A percentile compares a stretch with the other conserved stretches of the same genome.
These are phyloP conservation scores for Umbilicaria muhlenbergii DNA, from an alignment of 495 filamentous ascomycete species.

Conservation along the genomic window DNA sequence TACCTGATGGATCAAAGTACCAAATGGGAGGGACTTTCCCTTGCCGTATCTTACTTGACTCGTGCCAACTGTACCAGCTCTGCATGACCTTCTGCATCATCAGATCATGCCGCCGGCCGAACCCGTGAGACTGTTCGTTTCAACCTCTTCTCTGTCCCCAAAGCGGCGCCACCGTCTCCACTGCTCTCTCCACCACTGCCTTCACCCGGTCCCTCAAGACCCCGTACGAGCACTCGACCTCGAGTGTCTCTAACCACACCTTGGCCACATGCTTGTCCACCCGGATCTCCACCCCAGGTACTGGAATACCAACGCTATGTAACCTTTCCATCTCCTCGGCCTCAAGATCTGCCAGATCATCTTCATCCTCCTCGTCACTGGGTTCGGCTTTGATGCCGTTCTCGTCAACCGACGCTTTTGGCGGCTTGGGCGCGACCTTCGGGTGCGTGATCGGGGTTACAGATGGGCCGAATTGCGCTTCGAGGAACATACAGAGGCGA, in stretches of 20 bases:
- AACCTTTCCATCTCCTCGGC: slow-evolving; percentile 49
- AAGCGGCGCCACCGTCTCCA: slow-evolving; percentile 78
- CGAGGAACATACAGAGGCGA: slow-evolving; percentile 86
- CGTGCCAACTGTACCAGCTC: too few species aligned
- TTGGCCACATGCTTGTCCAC: slow-evolving; percentile 78
- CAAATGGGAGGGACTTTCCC: too few species aligned
- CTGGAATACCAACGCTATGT: slow-evolving; percentile 65
- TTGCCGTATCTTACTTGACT: too few species aligned
- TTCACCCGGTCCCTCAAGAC: slow-evolving; percentile 65
- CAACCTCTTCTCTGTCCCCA: slow-evolving; percentile 27
- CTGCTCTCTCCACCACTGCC: slow-evolving; percentile 77
- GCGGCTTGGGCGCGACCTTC: slow-evolving; percentile 24
- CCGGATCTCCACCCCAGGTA: slow-evolving; percentile 74
- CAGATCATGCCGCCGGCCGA: too few species aligned
- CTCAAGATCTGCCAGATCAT: slow-evolving; percentile 37
- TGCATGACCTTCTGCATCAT: too few species aligned
- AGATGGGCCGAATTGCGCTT: slow-evolving; percentile 81
- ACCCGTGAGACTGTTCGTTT: too few species aligned
- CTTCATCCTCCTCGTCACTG: slow-evolving; percentile 26
- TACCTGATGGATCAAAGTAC: too few species aligned
- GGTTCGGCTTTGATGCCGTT: slow-evolving; percentile 16
- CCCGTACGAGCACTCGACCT: slow-evolving; percentile 67
- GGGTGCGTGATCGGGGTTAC: slow-evolving; percentile 59
- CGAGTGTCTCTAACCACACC: slow-evolving; percentile 81
- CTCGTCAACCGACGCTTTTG: slow-evolving; percentile 13